These are phyloP conservation scores for Globisporangium parvum DNA, from an alignment of 352 stramenopile species.

Conservation along the genomic window DNA sequence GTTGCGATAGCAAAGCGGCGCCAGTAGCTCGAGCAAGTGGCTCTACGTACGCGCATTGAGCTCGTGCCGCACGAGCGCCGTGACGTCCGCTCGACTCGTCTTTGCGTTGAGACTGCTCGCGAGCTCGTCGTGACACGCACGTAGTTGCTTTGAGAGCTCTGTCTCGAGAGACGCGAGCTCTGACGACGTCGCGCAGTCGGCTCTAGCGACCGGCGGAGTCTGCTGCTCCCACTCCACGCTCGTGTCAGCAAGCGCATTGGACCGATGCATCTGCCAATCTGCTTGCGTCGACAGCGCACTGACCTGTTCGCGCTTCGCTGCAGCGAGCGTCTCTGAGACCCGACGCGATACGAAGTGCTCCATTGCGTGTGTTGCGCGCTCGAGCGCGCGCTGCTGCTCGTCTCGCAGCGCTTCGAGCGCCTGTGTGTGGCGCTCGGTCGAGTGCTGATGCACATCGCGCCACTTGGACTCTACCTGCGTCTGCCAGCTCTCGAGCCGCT, in stretches of 20 bases:
- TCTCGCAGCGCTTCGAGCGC: background rate
- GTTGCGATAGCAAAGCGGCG: background rate
- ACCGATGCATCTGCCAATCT: constrained; percentile 1
- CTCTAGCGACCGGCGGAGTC: background rate
- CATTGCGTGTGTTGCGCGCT: background rate
- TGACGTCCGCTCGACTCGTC: constrained; percentile 21
- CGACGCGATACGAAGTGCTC: background rate
- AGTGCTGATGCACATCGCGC: background rate
- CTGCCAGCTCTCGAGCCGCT: background rate
- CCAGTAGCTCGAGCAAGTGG: background rate
- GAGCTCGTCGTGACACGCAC: constrained; percentile 19
- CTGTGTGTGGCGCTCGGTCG: background rate
- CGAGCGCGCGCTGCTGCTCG: background rate
- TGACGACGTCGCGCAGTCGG: constrained; percentile 7
- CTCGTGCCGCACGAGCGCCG: constrained; percentile 31
- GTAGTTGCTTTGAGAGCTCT: constrained; percentile 17
- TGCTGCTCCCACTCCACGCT: too few species aligned
- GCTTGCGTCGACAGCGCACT: constrained; percentile 2
- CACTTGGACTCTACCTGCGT: background rate
- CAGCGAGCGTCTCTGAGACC: background rate
- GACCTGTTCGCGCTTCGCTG: background rate
- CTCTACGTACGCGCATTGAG: constrained; percentile 30
- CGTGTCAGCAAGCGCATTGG: background rate
- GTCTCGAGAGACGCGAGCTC: constrained; percentile 17
- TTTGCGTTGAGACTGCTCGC: constrained; percentile 15